Percentiles rank a stretch among this genome's conserved stretches.
These are phyloP conservation scores for Tuber magnatum DNA, from an alignment of 495 filamentous ascomycete species.

Conservation along the genomic window DNA sequence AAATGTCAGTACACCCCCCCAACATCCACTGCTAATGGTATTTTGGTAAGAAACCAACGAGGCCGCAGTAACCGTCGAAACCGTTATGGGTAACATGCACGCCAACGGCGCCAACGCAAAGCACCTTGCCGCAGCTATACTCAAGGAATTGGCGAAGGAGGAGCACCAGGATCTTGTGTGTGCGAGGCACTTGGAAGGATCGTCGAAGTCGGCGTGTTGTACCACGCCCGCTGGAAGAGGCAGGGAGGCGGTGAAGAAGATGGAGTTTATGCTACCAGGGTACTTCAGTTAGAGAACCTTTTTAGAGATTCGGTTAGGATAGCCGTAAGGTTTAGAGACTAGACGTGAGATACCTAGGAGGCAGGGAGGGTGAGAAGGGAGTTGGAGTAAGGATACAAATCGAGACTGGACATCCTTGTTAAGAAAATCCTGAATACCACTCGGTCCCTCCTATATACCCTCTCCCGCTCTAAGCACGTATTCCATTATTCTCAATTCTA, in stretches of 20 bases:
- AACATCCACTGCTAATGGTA: constrained; percentile 5
- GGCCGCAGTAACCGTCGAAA: constrained; percentile 77
- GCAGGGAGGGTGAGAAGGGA: not conserved
- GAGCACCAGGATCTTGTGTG: constrained; percentile 68
- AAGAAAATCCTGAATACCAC: not conserved
- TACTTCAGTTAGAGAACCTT: constrained; percentile 21
- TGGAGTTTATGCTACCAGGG: constrained; percentile 62
- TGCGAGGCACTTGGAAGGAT: constrained; percentile 66
- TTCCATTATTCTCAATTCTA: not conserved
- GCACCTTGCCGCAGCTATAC: constrained; percentile 72
- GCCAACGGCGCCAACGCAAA: constrained; percentile 82
- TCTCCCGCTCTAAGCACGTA: not conserved
- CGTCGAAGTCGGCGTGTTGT: constrained; percentile 61
- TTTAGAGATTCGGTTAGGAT: not conserved
- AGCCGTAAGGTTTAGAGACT: not conserved
- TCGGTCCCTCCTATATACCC: not conserved
- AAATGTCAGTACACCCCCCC: too few species aligned
- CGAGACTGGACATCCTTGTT: not conserved
- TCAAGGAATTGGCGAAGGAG: constrained; percentile 72
- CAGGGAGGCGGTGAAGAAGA: constrained; percentile 58
- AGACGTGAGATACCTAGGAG: not conserved
- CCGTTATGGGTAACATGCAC: constrained; percentile 96
- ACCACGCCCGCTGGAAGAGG: constrained; percentile 59
- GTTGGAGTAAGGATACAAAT: not conserved
- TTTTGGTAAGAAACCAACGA: constrained; percentile 47